These are phyloP conservation scores for Kwoniella dejecticola DNA, from an alignment of 768 basidiomycete species.

Conservation along the genomic window DNA sequence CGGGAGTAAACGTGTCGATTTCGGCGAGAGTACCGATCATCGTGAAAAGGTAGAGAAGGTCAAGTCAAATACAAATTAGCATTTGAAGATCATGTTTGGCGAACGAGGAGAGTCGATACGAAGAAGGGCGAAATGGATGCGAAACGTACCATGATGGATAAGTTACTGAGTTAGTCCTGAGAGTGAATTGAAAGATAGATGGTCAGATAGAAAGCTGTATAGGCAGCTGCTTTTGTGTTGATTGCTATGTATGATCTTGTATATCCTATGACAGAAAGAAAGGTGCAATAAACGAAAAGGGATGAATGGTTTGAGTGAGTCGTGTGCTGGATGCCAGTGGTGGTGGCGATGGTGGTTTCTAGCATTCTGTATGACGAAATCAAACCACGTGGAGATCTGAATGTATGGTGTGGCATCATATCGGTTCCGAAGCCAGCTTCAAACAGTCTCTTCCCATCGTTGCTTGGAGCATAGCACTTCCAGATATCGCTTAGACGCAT, in stretches of 20 bases:
- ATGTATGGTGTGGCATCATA: neutral
- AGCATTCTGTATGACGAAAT: constrained; percentile 1
- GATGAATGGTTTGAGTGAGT: neutral
- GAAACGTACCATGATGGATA: neutral
- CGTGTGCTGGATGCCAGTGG: constrained; percentile 3
- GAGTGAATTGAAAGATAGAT: neutral
- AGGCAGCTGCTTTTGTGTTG: neutral
- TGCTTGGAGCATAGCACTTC: no score
- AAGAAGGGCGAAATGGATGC: neutral
- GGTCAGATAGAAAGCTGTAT: neutral
- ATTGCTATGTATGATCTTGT: neutral
- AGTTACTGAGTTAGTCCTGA: neutral
- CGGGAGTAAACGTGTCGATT: no score
- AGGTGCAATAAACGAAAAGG: neutral
- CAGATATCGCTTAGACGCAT: no score
- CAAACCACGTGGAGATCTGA: neutral
- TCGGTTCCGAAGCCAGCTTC: neutral
- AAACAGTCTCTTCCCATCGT: no score
- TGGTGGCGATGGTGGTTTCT: neutral
- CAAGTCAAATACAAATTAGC: neutral
- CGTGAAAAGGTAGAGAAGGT: neutral
- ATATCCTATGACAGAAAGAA: neutral
- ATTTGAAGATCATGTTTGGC: neutral
- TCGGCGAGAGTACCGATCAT: neutral
- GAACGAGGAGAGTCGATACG: neutral